Base-by-base conservation (phyloP, 2,329 filamentous ascomycete genomes). In the Chaetomium strumarium region DNA sequence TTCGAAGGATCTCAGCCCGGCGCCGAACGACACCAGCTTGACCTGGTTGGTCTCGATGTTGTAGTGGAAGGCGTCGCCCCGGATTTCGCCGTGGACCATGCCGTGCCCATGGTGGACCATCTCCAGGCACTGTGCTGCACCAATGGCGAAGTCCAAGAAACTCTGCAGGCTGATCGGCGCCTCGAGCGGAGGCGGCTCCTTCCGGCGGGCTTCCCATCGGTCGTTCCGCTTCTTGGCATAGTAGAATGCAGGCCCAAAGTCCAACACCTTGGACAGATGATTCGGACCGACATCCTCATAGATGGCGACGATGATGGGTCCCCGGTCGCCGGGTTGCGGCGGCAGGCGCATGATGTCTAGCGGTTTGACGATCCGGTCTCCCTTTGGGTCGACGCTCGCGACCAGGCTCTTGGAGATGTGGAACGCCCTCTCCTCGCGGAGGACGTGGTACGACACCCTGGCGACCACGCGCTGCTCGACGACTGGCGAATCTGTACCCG, bases 91-190 rank as follows among this genome's bases (percentile, higher is more conserved):
- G 62, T 96, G 92, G 1, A 96, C 85, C 52, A 90, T 83, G 55
- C 88, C 85, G 53, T 92, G 81, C 9, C 87, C 85, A 68, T 96
- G 90, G 63, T 97, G 92, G n/a, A 97, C 72, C 43, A 95, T 83
- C 68, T 96, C 91, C 44, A 95, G 71, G 64, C 89, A 95, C 67
- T 95, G 83, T 6, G 87, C 82, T 1, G 91, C 88, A 20, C 91
- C 91, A 53, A 96, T 88, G 30, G 91, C 92, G 65, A 96, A 96
- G 63, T 95, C 86, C 29, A 97, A 77, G 63, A 96, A 96, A 14
- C 81, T 76, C 43, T 86, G 77, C 6, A 96, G 72, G 42, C 85
- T 83, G 40, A 93, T 83, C 36, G 81, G 79, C 16, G 79, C 75
- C 16, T 75, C 74, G 1, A 83, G 73, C 2, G 68, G 69, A 36